A percentile compares a stretch with the other conserved stretches of the same genome.
Conservation (phyloP, 331 rosid species). For the Quercus lobata region DNA sequence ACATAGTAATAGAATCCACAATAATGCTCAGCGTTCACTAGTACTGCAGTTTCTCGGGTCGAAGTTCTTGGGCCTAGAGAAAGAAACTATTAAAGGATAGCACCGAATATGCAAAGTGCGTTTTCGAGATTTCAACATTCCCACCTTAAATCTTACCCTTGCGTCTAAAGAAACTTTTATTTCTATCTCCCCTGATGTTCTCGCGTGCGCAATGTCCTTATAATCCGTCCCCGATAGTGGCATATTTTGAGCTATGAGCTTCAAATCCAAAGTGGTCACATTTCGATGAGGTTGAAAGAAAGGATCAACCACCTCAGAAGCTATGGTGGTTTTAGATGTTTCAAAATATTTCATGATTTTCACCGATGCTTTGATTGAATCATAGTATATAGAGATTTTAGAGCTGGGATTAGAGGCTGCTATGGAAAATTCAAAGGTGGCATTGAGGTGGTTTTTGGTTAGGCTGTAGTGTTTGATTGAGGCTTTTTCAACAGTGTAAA, state of each 20-base stretch:
- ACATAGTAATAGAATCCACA: neutral
- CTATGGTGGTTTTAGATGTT: conserved; percentile 8
- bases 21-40: conserved; percentile 35
- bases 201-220: conserved; percentile 39
- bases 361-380: conserved; percentile 42
- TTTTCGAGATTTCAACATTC: conserved; percentile 51
- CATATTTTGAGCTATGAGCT: conserved; percentile 34
- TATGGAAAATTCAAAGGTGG: conserved; percentile 39
- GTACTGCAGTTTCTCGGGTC: conserved; percentile 42
- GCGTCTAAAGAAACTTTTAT: conserved; percentile 35
- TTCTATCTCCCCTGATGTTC: conserved; percentile 31
- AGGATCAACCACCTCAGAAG: conserved; percentile 32
- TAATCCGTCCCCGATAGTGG: conserved; percentile 37
- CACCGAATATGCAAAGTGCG: conserved; percentile 45
- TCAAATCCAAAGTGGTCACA: conserved; percentile 39
- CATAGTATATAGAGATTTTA: conserved; percentile 56
- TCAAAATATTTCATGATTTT: conserved; percentile 30
- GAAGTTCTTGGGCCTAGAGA: conserved; percentile 37
- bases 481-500: conserved; percentile 53
- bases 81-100: conserved; percentile 38
- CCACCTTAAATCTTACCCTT: conserved; percentile 50
- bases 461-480: conserved; percentile 52
- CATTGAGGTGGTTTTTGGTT: conserved; percentile 34
- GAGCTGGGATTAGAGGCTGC: conserved; percentile 63
- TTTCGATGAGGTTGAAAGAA: conserved; percentile 52